These are phyloP conservation scores for Neurospora crassa DNA, from an alignment of 2,329 filamentous ascomycete species.

Conservation along the genomic window DNA sequence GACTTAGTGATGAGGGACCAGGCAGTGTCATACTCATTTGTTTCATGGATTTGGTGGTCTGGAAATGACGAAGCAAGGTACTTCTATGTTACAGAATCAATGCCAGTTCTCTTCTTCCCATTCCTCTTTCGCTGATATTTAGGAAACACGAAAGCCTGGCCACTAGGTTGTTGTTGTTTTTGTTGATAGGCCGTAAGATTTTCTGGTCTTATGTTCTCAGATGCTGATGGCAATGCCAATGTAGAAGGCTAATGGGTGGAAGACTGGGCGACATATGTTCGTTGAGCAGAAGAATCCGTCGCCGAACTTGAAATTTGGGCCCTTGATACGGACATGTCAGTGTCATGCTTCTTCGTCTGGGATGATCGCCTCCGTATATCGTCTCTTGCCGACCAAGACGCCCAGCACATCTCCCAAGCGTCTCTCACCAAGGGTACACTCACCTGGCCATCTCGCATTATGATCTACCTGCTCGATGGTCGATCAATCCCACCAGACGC, in stretches of 20 bases:
- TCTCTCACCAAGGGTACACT: slow-evolving; percentile 48
- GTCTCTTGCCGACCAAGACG: slow-evolving; percentile 55
- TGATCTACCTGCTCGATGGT: slow-evolving; percentile 56
- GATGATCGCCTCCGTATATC: slow-evolving; percentile 36
- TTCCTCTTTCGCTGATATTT: neutral
- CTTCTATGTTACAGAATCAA: neutral
- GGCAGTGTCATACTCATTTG: neutral
- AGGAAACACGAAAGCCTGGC: neutral
- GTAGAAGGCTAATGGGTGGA: neutral
- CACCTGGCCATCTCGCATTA: slow-evolving; percentile 45
- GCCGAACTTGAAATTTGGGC: accelerated
- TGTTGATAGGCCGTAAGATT: neutral
- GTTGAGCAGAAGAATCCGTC: neutral
- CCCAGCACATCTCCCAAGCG: slow-evolving; percentile 60
- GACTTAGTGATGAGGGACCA: neutral
- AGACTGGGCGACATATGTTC: neutral
- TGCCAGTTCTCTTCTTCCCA: neutral
- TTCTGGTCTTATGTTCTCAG: neutral
- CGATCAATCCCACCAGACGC: slow-evolving; percentile 55
- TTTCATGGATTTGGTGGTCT: neutral
- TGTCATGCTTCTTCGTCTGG: slow-evolving; percentile 6
- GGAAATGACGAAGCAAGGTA: neutral
- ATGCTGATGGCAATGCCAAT: neutral
- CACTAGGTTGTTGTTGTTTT: neutral
- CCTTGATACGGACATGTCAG: neutral